Evolutionary conservation across 768 basidiomycete species (phyloP), one percentile per base, ranked within the genome.

Genomic region (Tulasnella sp.): DNA sequence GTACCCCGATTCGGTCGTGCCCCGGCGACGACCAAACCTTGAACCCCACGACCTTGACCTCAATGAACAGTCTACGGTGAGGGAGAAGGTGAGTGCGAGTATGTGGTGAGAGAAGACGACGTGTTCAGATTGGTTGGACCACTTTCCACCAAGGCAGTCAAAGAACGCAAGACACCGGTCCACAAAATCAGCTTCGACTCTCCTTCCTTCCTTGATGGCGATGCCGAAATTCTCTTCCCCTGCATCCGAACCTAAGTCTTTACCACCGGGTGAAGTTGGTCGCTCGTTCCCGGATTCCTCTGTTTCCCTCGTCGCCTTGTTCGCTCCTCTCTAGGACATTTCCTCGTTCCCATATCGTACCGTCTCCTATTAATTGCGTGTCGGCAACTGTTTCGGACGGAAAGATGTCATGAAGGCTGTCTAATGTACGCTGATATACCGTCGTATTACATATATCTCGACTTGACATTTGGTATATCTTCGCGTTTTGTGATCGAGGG

Each of bases 41-140:
- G 38, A 37, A 37, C 71, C 71, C 71, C 71, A 17, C 12, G 42
- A 31, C 9, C 37, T n/a, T 7, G 71, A 25, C 38, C 71, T 19
- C 42, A 19, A 37, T 36, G 71, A 39, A 37, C 34, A 7, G 42
- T 72, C 12, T 72, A 40, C 38, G 42, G 71, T 37, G 71, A 72
- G 39, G 71, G 71, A 34, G 71, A 72, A 25, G 71, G 42, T 1
- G 71, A 72, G 42, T 36, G 71, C 14, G 71, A 72, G 71, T 72
- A 42, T 37, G 42, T 31, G 9, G 42, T 40, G 6, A 29, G 7
- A 12, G 42, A 39, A 19, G 71, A 72, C 15, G 38, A 72, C 42
- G 38, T 72, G 34, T 72, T 72, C 25, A 37, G 71, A 14, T 36
- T 72, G 7, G 71, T 72, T 45, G 12, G 39, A 29, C 38, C 71